phyloP scores from a whole-genome alignment of 805 yeast genomes.

The Debaryomyces prosopidis region DNA sequence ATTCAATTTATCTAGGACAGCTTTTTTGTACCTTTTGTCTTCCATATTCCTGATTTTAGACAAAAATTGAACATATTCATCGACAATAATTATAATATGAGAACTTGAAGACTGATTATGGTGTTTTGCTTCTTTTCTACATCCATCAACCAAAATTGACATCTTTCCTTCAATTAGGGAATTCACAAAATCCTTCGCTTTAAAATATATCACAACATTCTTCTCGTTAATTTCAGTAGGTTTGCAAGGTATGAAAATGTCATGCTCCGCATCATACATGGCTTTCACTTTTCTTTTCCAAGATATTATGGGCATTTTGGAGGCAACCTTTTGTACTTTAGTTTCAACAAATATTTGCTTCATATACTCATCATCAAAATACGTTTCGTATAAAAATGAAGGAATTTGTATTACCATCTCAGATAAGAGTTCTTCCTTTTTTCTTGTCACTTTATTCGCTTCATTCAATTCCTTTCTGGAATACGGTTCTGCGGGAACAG shows the following conservation, averaged over 20 bases:
- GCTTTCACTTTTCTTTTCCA: slow-evolving; percentile 56
- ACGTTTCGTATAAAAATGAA: slow-evolving; percentile 16
- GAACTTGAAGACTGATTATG: slow-evolving; percentile 1
- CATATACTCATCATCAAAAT: slow-evolving; percentile 25
- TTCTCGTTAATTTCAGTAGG: slow-evolving; percentile 44
- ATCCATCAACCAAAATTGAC: slow-evolving; percentile 5
- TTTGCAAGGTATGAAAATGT: slow-evolving; percentile 55
- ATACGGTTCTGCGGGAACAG: slow-evolving; percentile 7
- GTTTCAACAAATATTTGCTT: slow-evolving; percentile 19
- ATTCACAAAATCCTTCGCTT: slow-evolving; percentile 45
- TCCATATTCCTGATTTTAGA: slow-evolving; percentile 44
- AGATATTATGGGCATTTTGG: slow-evolving; percentile 42
- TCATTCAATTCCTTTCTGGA: slow-evolving; percentile 31
- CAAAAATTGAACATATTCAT: slow-evolving; percentile 50
- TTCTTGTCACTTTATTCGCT: slow-evolving; percentile 37
- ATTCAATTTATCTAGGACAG: slow-evolving; percentile 26
- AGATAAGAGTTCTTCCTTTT: slow-evolving; percentile 50
- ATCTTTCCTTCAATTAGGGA: slow-evolving; percentile 12
- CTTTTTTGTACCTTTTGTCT: slow-evolving; percentile 44
- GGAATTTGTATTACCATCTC: slow-evolving; percentile 53
- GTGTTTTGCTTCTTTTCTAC: background rate
- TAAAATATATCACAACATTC: slow-evolving; percentile 44
- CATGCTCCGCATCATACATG: slow-evolving; percentile 47
- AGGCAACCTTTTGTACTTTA: slow-evolving; percentile 18
- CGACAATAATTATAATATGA: slow-evolving; percentile 44